Evolutionary conservation across 345 rosid genomes (phyloP).

Genomic region (Theobroma cacao): DNA sequence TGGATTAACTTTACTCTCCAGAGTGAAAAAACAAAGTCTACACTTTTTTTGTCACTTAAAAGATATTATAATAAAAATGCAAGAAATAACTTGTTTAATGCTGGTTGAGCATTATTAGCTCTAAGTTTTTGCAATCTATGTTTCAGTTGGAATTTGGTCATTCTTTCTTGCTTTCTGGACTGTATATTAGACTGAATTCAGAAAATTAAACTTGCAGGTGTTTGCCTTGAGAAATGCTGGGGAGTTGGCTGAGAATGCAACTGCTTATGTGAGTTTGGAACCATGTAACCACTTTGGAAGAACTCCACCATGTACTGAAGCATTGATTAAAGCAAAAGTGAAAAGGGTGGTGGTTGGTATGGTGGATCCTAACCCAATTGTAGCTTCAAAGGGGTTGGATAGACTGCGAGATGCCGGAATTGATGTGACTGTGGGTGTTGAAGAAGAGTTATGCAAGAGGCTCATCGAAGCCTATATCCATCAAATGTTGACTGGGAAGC

Average conservation of each 20-base stretch:
- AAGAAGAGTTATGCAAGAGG: constrained; percentile 72
- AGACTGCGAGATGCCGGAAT: constrained; percentile 68
- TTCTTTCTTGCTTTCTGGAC: not conserved
- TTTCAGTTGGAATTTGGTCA: not conserved
- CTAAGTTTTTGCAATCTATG: not conserved
- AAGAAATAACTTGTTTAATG: not conserved
- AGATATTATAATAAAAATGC: not conserved
- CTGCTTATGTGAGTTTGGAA: constrained; percentile 88
- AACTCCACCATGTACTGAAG: constrained; percentile 93
- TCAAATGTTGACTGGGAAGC: constrained; percentile 64
- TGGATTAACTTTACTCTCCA: not conserved
- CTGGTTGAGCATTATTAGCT: not conserved
- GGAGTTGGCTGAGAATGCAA: constrained; percentile 68
- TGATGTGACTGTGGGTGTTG: constrained; percentile 61
- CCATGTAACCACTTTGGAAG: constrained; percentile 92
- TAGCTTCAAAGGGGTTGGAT: constrained; percentile 66
- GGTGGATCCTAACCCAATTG: constrained; percentile 91
- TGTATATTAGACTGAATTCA: not conserved
- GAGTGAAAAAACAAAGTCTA: not conserved
- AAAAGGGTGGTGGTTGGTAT: constrained; percentile 79
- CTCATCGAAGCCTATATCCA: constrained; percentile 77
- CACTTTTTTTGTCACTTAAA: not conserved
- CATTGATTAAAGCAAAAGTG: constrained; percentile 75
- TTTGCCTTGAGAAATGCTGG: constrained; percentile 88
- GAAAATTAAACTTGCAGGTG: constrained; percentile 43